These are phyloP conservation scores for Synchytrium microbalum DNA, from an alignment of 371 early-diverging fungal species.

Conservation along the genomic window DNA sequence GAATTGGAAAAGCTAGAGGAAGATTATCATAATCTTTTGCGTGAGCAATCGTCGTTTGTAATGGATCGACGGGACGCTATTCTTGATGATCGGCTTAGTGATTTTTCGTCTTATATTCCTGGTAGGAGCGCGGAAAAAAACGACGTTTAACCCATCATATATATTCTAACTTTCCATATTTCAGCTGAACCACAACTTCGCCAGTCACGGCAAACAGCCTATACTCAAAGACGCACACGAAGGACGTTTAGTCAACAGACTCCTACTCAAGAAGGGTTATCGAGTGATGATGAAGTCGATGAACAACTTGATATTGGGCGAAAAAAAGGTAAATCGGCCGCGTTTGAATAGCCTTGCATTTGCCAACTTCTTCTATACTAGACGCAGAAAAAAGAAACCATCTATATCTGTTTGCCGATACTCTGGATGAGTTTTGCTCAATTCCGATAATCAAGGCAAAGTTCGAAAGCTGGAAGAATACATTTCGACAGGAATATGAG, in stretches of 20 bases:
- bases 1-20: slow-evolving; percentile 54
- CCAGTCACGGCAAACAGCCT: slow-evolving; percentile 10
- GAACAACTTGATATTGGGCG: not conserved
- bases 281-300: slow-evolving; percentile 7
- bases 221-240: slow-evolving; percentile 21
- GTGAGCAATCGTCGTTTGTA: slow-evolving; percentile 33
- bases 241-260: slow-evolving; percentile 3
- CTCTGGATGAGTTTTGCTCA: slow-evolving; percentile 45
- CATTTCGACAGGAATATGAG: slow-evolving; percentile 54
- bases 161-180: slow-evolving; percentile 27
- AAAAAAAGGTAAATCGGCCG: not conserved
- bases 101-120: slow-evolving; percentile 48
- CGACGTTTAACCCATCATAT: slow-evolving; percentile 33
- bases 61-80: slow-evolving; percentile 34
- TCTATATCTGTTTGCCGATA: slow-evolving; percentile 31
- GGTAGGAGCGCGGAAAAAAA: not conserved
- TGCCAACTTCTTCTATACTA: not conserved
- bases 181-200: slow-evolving; percentile 35
- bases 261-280: not conserved
- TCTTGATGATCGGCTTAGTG: slow-evolving; percentile 40
- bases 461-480: slow-evolving; percentile 58
- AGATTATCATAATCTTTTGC: slow-evolving; percentile 39
- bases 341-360: not conserved
- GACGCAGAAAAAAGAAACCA: not conserved
- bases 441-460: slow-evolving; percentile 45